These are phyloP conservation scores for Furcasterigmium sp. DNA, from an alignment of 2,329 filamentous ascomycete genomes.

Conservation along the genomic window DNA sequence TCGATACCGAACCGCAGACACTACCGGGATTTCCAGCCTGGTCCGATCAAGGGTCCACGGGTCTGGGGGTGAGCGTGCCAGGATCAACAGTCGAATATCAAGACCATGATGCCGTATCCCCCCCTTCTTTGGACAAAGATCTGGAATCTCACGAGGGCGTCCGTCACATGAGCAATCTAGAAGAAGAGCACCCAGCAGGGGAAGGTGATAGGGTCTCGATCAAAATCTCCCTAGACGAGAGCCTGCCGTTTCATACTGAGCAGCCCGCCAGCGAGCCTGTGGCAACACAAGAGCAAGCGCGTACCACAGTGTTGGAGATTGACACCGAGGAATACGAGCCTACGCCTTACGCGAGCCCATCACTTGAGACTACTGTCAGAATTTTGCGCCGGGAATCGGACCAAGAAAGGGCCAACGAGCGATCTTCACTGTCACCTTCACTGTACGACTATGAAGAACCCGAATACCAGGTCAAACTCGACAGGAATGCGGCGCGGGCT, in stretches of 20 bases:
- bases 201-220: constrained; percentile 31
- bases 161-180: no score
- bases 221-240: constrained; percentile 33
- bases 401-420: constrained; percentile 18
- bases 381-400: constrained; percentile 42
- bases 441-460: constrained; percentile 29
- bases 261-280: background rate
- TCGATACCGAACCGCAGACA: constrained; percentile 67
- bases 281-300: constrained; percentile 14
- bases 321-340: constrained; percentile 33
- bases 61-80: constrained; percentile 9
- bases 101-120: constrained; percentile 17
- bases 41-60: constrained; percentile 9
- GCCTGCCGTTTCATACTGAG: constrained; percentile 3
- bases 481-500: constrained; percentile 14
- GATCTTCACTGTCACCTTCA: constrained; percentile 24
- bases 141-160: constrained; percentile 47
- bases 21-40: constrained; percentile 38
- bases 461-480: constrained; percentile 31
- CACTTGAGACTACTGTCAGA: constrained; percentile 42
- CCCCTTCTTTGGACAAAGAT: constrained; percentile 34
- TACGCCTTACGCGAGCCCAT: constrained; percentile 28
- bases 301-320: constrained; percentile 20
- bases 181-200: constrained; percentile 1
- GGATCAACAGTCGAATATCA: constrained; percentile 7